Base-by-base conservation (phyloP, 257 asterid species). In the Cinchona pubescens region DNA sequence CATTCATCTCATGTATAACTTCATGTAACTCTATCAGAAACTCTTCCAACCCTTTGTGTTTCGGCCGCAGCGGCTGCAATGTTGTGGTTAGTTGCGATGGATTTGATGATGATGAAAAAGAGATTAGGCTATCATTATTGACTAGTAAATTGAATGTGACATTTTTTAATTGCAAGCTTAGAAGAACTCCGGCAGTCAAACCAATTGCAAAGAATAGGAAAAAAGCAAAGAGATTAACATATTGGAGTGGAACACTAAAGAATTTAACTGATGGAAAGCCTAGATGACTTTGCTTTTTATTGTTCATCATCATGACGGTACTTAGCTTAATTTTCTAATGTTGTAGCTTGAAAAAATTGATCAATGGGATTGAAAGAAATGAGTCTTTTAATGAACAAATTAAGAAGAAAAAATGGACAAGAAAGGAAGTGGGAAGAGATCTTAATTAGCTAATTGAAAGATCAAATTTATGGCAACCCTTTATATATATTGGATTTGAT, bases 91-190 rank as follows among this genome's bases (percentile, higher is more conserved):
- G 34, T 37, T 37, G 30, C 43, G 85, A 65, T 13, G 75, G 60
- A 3, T 76, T 0, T 32, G 80, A 49, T 42, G 78, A 69, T 3
- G 87, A 29, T 19, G 88, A 81, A 23, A 86, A 59, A 5, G 86
- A 83, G 74, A 88, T 69, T 11, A 81, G 86, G 43, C 89, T 85
- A 56, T 83, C 80, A 12, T 87, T 85, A 12, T 87, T 85, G 74
- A 90, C 79, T 30, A 81, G 89, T 27, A 92, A 84, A 23, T 88
- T 86, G 79, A 92, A 80, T 0, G 91, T 84, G 71, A 87, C 76
- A 73, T 78, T 82, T 37, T 72, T 87, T 82, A 79, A 86, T 49
- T 87, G 90, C 82, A 84, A 84, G 73, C 91, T 88, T 38, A 87
- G 64, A 65, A 87, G 66, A 35, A 86, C 55, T 5, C 93, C 96